Conservation (phyloP, 805 yeast genomes). For the Candida nemodendra region DNA sequence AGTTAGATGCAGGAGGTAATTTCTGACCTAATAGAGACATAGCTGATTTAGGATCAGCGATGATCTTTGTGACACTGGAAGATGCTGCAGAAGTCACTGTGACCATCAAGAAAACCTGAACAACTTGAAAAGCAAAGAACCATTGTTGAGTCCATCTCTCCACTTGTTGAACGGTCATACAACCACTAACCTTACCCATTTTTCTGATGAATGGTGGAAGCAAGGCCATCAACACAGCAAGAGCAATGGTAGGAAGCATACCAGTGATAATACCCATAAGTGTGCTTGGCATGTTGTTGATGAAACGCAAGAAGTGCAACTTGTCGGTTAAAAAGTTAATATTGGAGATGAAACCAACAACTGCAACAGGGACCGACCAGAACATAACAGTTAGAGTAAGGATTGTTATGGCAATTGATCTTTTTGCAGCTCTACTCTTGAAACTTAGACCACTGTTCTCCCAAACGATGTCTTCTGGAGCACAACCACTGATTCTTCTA, state of each 20-base stretch:
- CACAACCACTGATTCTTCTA: conserved; percentile 56
- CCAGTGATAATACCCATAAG: conserved; percentile 86
- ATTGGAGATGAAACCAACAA: conserved; percentile 91
- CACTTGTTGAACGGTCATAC: conserved; percentile 64
- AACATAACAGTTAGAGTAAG: conserved; percentile 70
- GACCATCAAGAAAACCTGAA: conserved; percentile 82
- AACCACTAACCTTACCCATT: conserved; percentile 75
- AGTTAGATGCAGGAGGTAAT: conserved; percentile 87
- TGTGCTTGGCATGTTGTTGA: conserved; percentile 66
- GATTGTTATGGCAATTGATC: conserved; percentile 57
- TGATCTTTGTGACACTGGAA: conserved; percentile 69
- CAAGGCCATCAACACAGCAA: conserved; percentile 80
- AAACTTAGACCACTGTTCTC: conserved; percentile 61
- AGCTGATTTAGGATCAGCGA: conserved; percentile 65
- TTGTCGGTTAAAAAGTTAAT: conserved; percentile 68
- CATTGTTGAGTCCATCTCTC: conserved; percentile 85
- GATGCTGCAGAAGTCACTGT: conserved; percentile 85
- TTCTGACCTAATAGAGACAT: conserved; percentile 70
- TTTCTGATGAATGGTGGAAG: conserved; percentile 81
- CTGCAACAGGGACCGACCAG: conserved; percentile 98
- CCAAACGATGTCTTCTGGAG: conserved; percentile 89
- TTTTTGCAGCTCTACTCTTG: conserved; percentile 56
- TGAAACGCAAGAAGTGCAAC: conserved; percentile 72
- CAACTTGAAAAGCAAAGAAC: conserved; percentile 87
- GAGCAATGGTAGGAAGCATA: conserved; percentile 76